Evolutionary conservation across 83 land plant species (phyloP), one percentile per base, ranked within the genome.

Genomic region (Picea mariana): DNA sequence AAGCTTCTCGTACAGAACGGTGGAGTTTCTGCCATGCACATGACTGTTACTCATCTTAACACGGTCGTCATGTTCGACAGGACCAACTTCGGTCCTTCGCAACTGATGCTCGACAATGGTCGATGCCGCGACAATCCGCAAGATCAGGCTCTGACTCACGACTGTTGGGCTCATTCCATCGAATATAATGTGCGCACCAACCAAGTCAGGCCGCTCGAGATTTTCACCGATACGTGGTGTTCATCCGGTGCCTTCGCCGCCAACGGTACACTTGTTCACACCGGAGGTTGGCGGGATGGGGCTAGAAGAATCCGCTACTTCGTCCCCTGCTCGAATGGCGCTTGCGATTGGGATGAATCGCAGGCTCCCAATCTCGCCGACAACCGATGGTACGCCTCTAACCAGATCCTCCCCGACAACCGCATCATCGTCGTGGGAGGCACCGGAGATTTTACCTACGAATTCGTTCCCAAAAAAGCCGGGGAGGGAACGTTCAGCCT

Each of bases 201-300:
- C 61, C 4, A 5, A 0, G 59, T 87, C 20, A 60, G 83, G 21
- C 86, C 85, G 16, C 83, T 84, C 42, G 81, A 77, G 26, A 81
- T 92, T 55, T 83, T 80, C 44, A 84, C 91, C 20, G 88, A 92
- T 68, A 86, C 88, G 13, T 92, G 92, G 95, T 92, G 95, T 81
- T 88, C 90, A 42, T 86, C 91, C 34, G 92, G 89, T 59, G 83
- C 89, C n/a, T 67, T 79, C 3, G 27, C 18, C 58, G 81, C 91
- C 34, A 79, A 90, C 64, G 95, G 95, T 0, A 60, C 62, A 18
- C 81, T 92, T 27, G n/a, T 87, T 59, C 92, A 90, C 55, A 88
- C 88, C 63, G 88, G 88, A 38, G 86, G 88, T 27, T 80, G 9
- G 75, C 81, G 31, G 73, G 63, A 21, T 73, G 81, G n/a, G 23